Percentiles rank a stretch among this genome's conserved stretches.
Conservation (phyloP, 495 filamentous ascomycete species). For the Neurospora sp. region DNA sequence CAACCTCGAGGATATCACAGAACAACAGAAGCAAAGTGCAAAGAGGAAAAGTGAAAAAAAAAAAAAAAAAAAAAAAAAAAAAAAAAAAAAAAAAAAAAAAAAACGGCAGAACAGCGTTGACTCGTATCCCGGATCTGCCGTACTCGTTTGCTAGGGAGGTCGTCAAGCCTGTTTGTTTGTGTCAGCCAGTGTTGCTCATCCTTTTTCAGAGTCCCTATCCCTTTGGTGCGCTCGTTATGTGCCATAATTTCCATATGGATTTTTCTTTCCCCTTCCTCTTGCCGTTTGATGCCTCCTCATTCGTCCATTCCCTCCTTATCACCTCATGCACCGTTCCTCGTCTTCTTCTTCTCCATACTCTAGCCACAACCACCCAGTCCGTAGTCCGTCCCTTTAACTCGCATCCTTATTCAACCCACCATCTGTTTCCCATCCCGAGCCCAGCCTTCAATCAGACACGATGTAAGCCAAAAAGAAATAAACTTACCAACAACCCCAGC, state of each 20-base stretch:
- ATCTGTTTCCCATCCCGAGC: neutral
- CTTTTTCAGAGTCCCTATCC: neutral
- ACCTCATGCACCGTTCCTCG: neutral
- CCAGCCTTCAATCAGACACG: neutral
- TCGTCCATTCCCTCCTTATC: neutral
- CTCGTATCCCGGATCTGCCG: slow-evolving; percentile 47
- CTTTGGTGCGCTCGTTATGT: too few relatives aligned
- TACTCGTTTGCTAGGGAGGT: slow-evolving; percentile 58
- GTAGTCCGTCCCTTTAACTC: neutral
- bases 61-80: too few relatives aligned
- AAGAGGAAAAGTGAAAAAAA: neutral
- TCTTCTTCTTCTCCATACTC: neutral
- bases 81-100: too few relatives aligned
- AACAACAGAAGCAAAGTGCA: neutral
- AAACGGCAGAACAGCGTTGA: slow-evolving; percentile 79
- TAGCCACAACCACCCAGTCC: neutral
- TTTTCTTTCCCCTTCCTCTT: neutral
- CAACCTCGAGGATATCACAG: neutral
- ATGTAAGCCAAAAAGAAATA: neutral
- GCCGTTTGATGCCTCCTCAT: neutral
- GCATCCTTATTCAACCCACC: neutral
- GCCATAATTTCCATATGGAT: too few relatives aligned
- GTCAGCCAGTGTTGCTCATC: neutral
- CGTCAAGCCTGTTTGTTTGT: slow-evolving; percentile 45
- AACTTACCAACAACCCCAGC: slow-evolving; percentile 58